phyloP scores from a whole-genome alignment of 2,329 filamentous ascomycete species.

The Calonectria pseudoturangicola region DNA sequence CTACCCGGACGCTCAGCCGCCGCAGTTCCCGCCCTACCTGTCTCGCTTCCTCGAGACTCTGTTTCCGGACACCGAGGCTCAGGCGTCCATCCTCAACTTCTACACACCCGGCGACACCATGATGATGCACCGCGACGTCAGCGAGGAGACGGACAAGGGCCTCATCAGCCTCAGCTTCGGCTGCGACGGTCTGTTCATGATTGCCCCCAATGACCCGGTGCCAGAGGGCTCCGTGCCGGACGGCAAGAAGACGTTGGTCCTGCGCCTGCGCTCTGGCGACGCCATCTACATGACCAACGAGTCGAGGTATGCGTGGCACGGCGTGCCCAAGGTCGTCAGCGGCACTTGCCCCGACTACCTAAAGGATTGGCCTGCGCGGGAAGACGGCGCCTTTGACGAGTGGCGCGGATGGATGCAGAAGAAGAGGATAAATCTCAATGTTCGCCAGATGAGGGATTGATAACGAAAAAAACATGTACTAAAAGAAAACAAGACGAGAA shows the following conservation, averaged over 20 bases:
- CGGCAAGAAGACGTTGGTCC: slow-evolving; percentile 71
- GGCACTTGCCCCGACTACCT: slow-evolving; percentile 87
- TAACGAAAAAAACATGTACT: no score
- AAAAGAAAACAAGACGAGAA: neutral
- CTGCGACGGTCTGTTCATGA: slow-evolving; percentile 92
- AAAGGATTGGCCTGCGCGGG: slow-evolving; percentile 80
- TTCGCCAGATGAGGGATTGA: slow-evolving; percentile 86
- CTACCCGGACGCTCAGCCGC: slow-evolving; percentile 82
- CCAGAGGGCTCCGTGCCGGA: slow-evolving; percentile 45
- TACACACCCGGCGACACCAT: slow-evolving; percentile 94
- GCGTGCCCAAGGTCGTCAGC: slow-evolving; percentile 89
- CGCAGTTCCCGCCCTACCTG: slow-evolving; percentile 84
- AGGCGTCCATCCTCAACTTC: slow-evolving; percentile 95
- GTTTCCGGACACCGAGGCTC: slow-evolving; percentile 85
- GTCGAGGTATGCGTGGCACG: slow-evolving; percentile 94
- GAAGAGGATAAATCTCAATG: slow-evolving; percentile 94
- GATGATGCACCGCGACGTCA: slow-evolving; percentile 95
- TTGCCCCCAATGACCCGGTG: slow-evolving; percentile 75
- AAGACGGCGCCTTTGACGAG: slow-evolving; percentile 71
- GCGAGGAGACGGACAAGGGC: slow-evolving; percentile 85
- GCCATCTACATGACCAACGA: slow-evolving; percentile 90
- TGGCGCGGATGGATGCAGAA: slow-evolving; percentile 93
- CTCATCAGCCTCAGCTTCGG: slow-evolving; percentile 92
- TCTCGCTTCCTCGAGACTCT: slow-evolving; percentile 78
- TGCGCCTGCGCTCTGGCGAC: slow-evolving; percentile 88